A percentile compares a stretch with the other conserved stretches of the same genome.
Evolutionary conservation across 2,329 filamentous ascomycete genomes (phyloP).

Genomic region (Ramularia endophylla): DNA sequence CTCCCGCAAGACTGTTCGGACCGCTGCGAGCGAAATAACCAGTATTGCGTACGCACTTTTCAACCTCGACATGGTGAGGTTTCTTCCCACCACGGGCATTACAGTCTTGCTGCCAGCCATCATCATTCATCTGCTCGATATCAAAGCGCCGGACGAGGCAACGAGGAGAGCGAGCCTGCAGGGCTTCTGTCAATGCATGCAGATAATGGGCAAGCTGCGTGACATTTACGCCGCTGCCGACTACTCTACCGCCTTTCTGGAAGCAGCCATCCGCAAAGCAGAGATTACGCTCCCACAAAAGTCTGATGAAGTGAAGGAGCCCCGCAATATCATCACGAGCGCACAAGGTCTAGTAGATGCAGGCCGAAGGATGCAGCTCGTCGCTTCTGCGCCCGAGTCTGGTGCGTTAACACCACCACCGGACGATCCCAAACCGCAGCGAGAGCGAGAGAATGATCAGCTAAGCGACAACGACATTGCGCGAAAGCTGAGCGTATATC

Average conservation of each 20-base stretch:
- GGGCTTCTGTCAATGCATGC: conserved; percentile 88
- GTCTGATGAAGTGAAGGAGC: conserved; percentile 26
- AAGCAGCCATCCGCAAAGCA: conserved; percentile 82
- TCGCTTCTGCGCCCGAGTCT: conserved; percentile 12
- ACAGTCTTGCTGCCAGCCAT: conserved; percentile 88
- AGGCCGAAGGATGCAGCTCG: conserved; percentile 36
- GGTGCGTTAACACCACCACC: conserved; percentile 28
- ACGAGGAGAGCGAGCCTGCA: conserved; percentile 67
- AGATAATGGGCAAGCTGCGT: conserved; percentile 77
- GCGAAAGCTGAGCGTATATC: conserved; percentile 42
- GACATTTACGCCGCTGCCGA: conserved; percentile 93
- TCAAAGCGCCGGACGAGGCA: conserved; percentile 72
- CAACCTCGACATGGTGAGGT: conserved; percentile 65
- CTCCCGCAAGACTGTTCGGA: conserved; percentile 74
- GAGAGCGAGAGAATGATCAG: conserved; percentile 12
- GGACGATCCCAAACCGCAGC: conserved; percentile 11
- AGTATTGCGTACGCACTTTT: conserved; percentile 74
- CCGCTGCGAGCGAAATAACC: conserved; percentile 80
- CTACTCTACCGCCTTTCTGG: conserved; percentile 91
- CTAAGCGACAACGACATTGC: conserved; percentile 44
- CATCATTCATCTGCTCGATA: conserved; percentile 88
- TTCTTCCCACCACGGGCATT: conserved; percentile 81
- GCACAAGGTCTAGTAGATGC: conserved; percentile 44
- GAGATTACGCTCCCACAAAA: conserved; percentile 61
- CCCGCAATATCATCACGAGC: conserved; percentile 32